Conservation (phyloP, 148 eudicot genomes). For the Vaccinium macrocarpon region DNA sequence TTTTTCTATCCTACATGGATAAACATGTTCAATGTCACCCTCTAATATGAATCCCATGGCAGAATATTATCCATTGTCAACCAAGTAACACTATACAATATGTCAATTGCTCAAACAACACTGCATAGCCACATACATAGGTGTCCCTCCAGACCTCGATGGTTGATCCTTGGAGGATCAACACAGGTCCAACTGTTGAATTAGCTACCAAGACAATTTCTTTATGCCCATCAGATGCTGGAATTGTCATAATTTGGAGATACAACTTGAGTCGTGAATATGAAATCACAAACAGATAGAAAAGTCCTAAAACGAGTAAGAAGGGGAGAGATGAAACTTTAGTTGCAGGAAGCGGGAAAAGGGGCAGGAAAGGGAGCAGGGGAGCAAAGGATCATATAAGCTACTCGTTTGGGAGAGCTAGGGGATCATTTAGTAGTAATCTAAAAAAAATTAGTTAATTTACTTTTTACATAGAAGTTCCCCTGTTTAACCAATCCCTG, state of each 20-base stretch:
- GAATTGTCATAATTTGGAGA: neutral
- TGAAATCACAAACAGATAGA: neutral
- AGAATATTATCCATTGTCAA: neutral
- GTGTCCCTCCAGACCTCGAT: neutral
- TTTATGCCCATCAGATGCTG: neutral
- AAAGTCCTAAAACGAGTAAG: neutral
- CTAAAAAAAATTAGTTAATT: neutral
- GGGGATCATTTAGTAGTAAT: neutral
- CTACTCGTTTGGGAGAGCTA: neutral
- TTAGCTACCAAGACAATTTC: neutral
- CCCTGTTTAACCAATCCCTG: neutral
- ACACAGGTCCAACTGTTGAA: neutral
- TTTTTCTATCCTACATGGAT: neutral
- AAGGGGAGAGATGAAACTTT: neutral
- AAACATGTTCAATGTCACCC: neutral
- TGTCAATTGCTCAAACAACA: neutral
- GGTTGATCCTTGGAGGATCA: neutral
- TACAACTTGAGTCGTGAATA: neutral
- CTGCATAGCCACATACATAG: neutral
- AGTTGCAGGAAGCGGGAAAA: neutral
- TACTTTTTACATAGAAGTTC: neutral
- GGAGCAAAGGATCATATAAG: neutral
- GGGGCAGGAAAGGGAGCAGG: neutral
- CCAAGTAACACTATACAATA: no score
- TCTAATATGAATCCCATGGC: neutral